These are phyloP conservation scores for Ophiostoma sp. DNA, from an alignment of 2,329 filamentous ascomycete genomes.

Conservation along the genomic window DNA sequence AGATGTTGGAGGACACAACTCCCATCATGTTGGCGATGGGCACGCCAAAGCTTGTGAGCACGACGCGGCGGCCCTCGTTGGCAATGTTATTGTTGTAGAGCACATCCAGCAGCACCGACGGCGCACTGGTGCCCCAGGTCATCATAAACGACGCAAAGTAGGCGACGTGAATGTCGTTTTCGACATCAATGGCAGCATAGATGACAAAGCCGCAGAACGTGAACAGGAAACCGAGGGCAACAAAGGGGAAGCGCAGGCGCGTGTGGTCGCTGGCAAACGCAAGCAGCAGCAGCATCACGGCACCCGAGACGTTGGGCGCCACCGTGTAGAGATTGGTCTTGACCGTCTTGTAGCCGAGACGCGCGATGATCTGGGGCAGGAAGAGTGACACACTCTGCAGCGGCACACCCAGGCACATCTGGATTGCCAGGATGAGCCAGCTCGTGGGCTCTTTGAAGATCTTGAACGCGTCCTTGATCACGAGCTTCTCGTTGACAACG, in stretches of 20 bases:
- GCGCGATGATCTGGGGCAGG: constrained; percentile 27
- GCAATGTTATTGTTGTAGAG: constrained; percentile 78
- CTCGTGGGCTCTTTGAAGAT: constrained; percentile 48
- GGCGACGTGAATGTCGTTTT: constrained; percentile 55
- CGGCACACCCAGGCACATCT: constrained; percentile 56
- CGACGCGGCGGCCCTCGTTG: constrained; percentile 65
- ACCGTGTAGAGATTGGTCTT: constrained; percentile 76
- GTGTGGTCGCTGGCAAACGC: constrained; percentile 64
- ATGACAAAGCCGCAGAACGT: constrained; percentile 75
- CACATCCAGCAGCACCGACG: constrained; percentile 60
- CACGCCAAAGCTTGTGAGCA: constrained; percentile 66
- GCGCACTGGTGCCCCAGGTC: constrained; percentile 72
- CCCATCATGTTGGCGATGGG: constrained; percentile 74
- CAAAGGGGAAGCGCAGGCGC: constrained; percentile 66
- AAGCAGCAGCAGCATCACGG: constrained; percentile 64
- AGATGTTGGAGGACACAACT: constrained; percentile 63
- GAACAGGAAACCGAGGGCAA: constrained; percentile 65
- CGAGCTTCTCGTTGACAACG: constrained; percentile 49
- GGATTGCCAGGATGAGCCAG: constrained; percentile 47
- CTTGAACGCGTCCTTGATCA: constrained; percentile 45
- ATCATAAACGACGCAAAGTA: constrained; percentile 78
- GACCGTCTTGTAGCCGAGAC: constrained; percentile 34
- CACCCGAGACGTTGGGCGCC: constrained; percentile 70
- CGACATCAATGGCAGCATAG: constrained; percentile 60
- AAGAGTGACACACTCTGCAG: constrained; percentile 44